Evolutionary conservation across 225 moss, liverwort and hornwort species (phyloP).

Genomic region (Climacium dendroides): DNA sequence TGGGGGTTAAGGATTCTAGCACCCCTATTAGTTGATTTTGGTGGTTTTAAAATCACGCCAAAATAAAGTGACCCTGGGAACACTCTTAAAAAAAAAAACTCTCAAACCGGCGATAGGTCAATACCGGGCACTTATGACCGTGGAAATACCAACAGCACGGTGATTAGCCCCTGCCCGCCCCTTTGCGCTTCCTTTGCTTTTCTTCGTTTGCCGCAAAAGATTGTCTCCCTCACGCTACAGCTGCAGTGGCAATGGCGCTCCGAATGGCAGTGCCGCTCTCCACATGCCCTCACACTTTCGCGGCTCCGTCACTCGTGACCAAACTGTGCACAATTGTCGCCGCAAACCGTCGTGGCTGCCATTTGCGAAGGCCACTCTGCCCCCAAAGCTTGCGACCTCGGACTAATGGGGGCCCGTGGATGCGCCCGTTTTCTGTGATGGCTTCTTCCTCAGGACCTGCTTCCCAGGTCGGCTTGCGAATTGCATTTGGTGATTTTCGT

Average conservation of each 20-base stretch:
- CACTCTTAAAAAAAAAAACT: background rate
- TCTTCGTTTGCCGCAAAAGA: background rate
- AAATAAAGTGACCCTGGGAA: too few species aligned
- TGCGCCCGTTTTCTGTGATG: background rate
- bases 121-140: background rate
- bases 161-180: background rate
- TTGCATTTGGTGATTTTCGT: background rate
- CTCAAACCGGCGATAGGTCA: background rate
- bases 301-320: background rate
- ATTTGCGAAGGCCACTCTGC: background rate
- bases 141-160: background rate
- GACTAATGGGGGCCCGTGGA: background rate
- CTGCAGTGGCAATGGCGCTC: slow-evolving; percentile 15
- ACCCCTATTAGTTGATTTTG: too few species aligned
- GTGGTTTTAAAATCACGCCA: too few species aligned
- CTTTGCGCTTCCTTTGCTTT: too few species aligned
- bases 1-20: too few species aligned
- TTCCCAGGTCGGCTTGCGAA: slow-evolving; percentile 14
- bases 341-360: background rate
- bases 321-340: background rate
- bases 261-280: slow-evolving; percentile 20
- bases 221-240: background rate
- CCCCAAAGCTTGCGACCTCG: background rate
- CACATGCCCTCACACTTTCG: background rate
- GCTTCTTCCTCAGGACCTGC: slow-evolving; percentile 21